phyloP scores from a whole-genome alignment of 1,139 yeast species.

The Candida tropicalis region DNA sequence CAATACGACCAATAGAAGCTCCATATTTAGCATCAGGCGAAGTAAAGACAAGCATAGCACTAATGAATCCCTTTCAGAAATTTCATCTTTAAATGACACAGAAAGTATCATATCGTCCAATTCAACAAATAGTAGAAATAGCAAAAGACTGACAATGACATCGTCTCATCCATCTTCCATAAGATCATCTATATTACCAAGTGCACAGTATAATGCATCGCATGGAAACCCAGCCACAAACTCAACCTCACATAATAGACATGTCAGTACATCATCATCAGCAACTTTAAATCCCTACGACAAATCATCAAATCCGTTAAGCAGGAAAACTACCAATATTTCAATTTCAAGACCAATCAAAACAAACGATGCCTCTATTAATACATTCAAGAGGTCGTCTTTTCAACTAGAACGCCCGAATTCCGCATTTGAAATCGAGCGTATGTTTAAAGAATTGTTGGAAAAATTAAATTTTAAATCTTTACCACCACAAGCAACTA shows the following conservation, averaged over 20 bases:
- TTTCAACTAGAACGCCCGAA: constrained; percentile 54
- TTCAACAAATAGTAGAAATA: constrained; percentile 34
- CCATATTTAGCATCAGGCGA: constrained; percentile 43
- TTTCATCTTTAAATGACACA: constrained; percentile 34
- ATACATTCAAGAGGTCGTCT: neutral
- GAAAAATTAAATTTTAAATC: constrained; percentile 81
- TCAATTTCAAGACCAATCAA: constrained; percentile 38
- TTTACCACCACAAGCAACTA: constrained; percentile 75
- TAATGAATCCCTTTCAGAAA: constrained; percentile 34
- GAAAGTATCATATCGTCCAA: constrained; percentile 33
- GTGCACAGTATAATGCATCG: neutral
- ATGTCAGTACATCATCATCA: constrained; percentile 32
- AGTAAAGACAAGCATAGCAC: constrained; percentile 20
- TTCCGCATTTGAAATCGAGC: constrained; percentile 62
- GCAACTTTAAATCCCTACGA: constrained; percentile 37
- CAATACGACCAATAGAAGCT: constrained; percentile 37
- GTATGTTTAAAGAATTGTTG: constrained; percentile 70
- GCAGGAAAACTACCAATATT: constrained; percentile 21
- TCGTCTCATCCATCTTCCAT: constrained; percentile 4
- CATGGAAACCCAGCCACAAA: constrained; percentile 25
- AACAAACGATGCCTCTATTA: constrained; percentile 21
- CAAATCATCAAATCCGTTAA: constrained; percentile 20
- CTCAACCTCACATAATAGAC: constrained; percentile 41
- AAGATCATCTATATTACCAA: constrained; percentile 2
- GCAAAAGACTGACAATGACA: constrained; percentile 18